phyloP scores from a whole-genome alignment of 2,329 filamentous ascomycete species.

The Erysiphe neolycopersici region DNA sequence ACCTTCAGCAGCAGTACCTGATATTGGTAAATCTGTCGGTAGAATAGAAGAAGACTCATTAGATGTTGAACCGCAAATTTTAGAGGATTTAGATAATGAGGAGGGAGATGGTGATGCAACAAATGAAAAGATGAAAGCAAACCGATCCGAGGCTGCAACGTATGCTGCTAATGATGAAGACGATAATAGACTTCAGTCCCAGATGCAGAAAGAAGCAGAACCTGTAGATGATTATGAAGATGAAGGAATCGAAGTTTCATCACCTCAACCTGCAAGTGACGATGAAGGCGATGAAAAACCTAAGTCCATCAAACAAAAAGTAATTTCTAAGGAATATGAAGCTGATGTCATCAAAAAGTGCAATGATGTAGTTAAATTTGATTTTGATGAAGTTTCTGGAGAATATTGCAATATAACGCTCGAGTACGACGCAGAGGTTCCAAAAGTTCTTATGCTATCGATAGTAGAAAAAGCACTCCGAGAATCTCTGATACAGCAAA shows the following conservation, averaged over 20 bases:
- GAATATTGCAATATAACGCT: slow-evolving; percentile 58
- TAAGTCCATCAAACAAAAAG: slow-evolving; percentile 4
- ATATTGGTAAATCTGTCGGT: slow-evolving; percentile 39
- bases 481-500: slow-evolving; percentile 64
- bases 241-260: slow-evolving; percentile 25
- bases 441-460: slow-evolving; percentile 82
- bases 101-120: slow-evolving; percentile 63
- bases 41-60: slow-evolving; percentile 23
- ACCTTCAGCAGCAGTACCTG: slow-evolving; percentile 44
- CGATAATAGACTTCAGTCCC: slow-evolving; percentile 46
- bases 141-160: slow-evolving; percentile 56
- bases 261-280: slow-evolving; percentile 14
- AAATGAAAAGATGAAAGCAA: slow-evolving; percentile 44
- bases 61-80: slow-evolving; percentile 15
- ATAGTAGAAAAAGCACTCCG: slow-evolving; percentile 61
- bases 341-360: slow-evolving; percentile 36
- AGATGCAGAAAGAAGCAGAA: slow-evolving; percentile 30
- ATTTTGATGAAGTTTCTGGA: slow-evolving; percentile 49
- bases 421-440: slow-evolving; percentile 51
- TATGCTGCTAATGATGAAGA: slow-evolving; percentile 88
- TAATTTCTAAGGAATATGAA: slow-evolving; percentile 19
- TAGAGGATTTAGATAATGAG: slow-evolving; percentile 25
- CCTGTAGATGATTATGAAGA: slow-evolving; percentile 31
- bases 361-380: slow-evolving; percentile 46
- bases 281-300: slow-evolving; percentile 14